These are phyloP conservation scores for Pseudomassariella vexata DNA, from an alignment of 2,329 filamentous ascomycete species.

Conservation along the genomic window DNA sequence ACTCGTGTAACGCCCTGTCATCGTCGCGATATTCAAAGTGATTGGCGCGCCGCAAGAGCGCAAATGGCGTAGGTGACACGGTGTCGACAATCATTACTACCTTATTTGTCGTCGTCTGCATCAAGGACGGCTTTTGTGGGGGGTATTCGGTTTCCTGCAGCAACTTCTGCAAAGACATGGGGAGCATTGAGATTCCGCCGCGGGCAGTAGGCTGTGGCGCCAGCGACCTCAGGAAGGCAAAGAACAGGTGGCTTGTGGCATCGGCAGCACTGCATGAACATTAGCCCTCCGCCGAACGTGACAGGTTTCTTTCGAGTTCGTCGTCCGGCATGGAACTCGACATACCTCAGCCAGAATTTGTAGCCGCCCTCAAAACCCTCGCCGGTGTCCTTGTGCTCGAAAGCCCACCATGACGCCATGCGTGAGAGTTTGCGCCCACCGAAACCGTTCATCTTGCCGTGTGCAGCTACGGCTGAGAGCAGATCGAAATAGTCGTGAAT, in stretches of 20 bases:
- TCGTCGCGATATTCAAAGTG: constrained; percentile 94
- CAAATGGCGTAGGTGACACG: constrained; percentile 91
- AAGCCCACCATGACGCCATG: constrained; percentile 98
- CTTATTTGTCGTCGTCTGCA: constrained; percentile 77
- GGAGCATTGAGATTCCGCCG: constrained; percentile 80
- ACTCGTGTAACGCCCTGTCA: constrained; percentile 76
- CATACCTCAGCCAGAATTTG: constrained; percentile 75
- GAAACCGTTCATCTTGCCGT: constrained; percentile 88
- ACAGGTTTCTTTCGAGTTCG: too few species aligned
- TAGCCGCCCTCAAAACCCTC: constrained; percentile 95
- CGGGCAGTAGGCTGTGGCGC: constrained; percentile 71
- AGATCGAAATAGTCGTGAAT: constrained; percentile 97
- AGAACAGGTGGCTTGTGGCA: constrained; percentile 95
- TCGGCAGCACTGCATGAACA: constrained; percentile 69
- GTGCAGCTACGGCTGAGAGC: constrained; percentile 81
- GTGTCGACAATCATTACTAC: constrained; percentile 96
- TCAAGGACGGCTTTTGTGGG: constrained; percentile 67
- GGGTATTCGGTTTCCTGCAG: constrained; percentile 93
- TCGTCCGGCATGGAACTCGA: too few species aligned
- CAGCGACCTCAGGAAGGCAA: constrained; percentile 88
- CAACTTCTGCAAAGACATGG: constrained; percentile 84
- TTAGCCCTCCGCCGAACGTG: too few species aligned
- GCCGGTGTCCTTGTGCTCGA: constrained; percentile 80
- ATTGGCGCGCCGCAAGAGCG: constrained; percentile 81
- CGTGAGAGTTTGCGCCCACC: constrained; percentile 90